Evolutionary conservation across 345 rosid genomes (phyloP), one percentile per base, ranked within the genome.

Genomic region (Populus davidiana): DNA sequence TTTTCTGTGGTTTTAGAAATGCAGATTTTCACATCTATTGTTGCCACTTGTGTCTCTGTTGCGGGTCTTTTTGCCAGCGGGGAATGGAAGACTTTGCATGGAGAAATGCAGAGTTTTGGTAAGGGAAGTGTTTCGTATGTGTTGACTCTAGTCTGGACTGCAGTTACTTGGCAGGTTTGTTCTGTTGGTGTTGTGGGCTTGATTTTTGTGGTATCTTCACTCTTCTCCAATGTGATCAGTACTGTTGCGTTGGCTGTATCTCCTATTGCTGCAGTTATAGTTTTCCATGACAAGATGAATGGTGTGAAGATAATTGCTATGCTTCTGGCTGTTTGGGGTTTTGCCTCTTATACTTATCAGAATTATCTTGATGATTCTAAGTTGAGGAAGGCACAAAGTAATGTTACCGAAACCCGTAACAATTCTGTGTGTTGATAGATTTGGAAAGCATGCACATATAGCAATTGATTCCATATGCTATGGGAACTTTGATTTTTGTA

Each of bases 141-240:
- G 79, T 69, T 87, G 85, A 87, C 91, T 33, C 43, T 91, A 65
- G 85, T 83, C 71, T 83, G 89, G 85, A 85, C 89, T 0, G 90
- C 93, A 8, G 76, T 91, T 71, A 70, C 85, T 39, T 91, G 96
- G 93, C 96, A 91, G 79, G 79, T 91, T 6, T 86, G 89, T 74
- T 82, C 92, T 2, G 92, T 90, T 64, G 96, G 96, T 23, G 91
- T 88, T 21, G 89, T 91, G 43, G 93, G 96, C 8, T 84, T 91
- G 89, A 85, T 91, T 64, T 91, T 88, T 29, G 64, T 87, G 68
- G 90, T 87, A 59, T 90, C 96, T 31, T 91, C 92, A 9, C 91
- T 91, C 66, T 91, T 91, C 85, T 91, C 96, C 76, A 90, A 90
- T 67, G 96, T 90, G 27, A 89, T 90, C 59, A 87, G 93, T 39